Conservation (phyloP, 1,284 basidiomycete species). For the Xerocomus cyaneibrunnescens region DNA sequence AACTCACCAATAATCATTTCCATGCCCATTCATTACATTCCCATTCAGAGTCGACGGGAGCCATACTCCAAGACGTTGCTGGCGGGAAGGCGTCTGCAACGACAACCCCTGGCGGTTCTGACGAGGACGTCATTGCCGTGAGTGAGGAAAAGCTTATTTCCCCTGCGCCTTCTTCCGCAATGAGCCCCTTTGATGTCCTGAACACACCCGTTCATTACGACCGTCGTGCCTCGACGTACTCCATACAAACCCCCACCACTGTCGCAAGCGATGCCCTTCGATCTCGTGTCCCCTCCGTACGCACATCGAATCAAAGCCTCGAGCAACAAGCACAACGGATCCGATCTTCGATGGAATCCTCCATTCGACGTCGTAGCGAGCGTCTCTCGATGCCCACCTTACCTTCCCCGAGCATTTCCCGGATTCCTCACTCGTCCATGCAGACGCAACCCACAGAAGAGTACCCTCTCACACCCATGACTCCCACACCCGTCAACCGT, state of each 20-base stretch:
- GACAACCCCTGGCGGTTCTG: slow-evolving; percentile 22
- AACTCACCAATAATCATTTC: slow-evolving; percentile 7
- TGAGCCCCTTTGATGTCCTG: slow-evolving; percentile 22
- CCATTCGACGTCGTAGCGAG: slow-evolving; percentile 26
- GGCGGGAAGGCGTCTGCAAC: slow-evolving; percentile 17
- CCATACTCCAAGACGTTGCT: slow-evolving; percentile 10
- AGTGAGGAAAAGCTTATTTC: slow-evolving; percentile 28
- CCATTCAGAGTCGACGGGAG: slow-evolving; percentile 25
- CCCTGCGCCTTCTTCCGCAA: slow-evolving; percentile 13
- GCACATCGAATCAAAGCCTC: slow-evolving; percentile 18
- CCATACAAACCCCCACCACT: slow-evolving; percentile 14
- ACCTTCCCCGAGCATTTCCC: slow-evolving; percentile 21
- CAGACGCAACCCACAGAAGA: slow-evolving; percentile 19
- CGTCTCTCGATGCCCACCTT: slow-evolving; percentile 32
- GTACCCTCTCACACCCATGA: slow-evolving; percentile 24
- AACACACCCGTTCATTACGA: slow-evolving; percentile 21
- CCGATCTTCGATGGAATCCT: slow-evolving; percentile 33
- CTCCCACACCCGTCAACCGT: slow-evolving; percentile 21
- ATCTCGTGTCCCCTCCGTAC: slow-evolving; percentile 13
- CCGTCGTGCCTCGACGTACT: slow-evolving; percentile 21
- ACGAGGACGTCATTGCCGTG: slow-evolving; percentile 16
- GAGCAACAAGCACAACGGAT: slow-evolving; percentile 33
- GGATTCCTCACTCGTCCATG: slow-evolving; percentile 13
- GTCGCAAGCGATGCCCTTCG: slow-evolving; percentile 7
- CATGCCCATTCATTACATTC: slow-evolving; percentile 21